Percentiles rank a stretch among this genome's conserved stretches.
These are phyloP conservation scores for Ganoderma multipileum DNA, from an alignment of 1,284 basidiomycete species.

Conservation along the genomic window DNA sequence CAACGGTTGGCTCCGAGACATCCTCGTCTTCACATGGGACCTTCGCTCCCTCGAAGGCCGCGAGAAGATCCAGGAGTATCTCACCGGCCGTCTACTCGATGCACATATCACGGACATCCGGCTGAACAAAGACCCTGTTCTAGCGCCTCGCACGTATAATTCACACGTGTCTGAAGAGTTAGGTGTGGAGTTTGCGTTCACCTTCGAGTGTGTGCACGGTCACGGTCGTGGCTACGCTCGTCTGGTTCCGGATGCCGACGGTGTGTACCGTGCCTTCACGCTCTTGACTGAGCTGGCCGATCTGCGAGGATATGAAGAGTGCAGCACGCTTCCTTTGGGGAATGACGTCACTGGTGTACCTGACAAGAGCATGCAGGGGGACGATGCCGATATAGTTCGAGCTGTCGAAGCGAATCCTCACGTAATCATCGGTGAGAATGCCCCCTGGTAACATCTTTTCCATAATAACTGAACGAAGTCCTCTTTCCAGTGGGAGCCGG, in stretches of 20 bases:
- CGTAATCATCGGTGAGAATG: constrained; percentile 19
- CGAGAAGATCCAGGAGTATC: constrained; percentile 48
- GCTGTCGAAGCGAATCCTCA: constrained; percentile 30
- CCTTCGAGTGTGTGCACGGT: constrained; percentile 47
- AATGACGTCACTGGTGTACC: constrained; percentile 24
- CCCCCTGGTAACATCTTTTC: constrained; percentile 30
- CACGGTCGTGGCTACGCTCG: constrained; percentile 47
- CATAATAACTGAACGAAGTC: neutral
- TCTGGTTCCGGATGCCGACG: constrained; percentile 36
- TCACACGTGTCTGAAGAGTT: constrained; percentile 20
- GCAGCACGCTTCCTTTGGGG: constrained; percentile 17
- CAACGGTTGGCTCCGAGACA: constrained; percentile 61
- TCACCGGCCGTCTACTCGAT: constrained; percentile 41
- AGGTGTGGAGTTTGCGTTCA: constrained; percentile 43
- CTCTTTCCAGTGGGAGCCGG: constrained; percentile 53
- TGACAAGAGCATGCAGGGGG: constrained; percentile 21
- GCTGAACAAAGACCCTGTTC: constrained; percentile 38
- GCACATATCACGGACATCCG: constrained; percentile 38
- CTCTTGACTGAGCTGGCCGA: constrained; percentile 39
- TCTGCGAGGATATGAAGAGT: constrained; percentile 42
- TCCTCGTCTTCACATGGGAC: constrained; percentile 67
- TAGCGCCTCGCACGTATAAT: constrained; percentile 35
- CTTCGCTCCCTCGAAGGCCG: constrained; percentile 60
- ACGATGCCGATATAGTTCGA: constrained; percentile 21
- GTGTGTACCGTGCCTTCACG: constrained; percentile 32